Conservation (phyloP, 768 basidiomycete genomes). For the Naganishia randhawae region DNA sequence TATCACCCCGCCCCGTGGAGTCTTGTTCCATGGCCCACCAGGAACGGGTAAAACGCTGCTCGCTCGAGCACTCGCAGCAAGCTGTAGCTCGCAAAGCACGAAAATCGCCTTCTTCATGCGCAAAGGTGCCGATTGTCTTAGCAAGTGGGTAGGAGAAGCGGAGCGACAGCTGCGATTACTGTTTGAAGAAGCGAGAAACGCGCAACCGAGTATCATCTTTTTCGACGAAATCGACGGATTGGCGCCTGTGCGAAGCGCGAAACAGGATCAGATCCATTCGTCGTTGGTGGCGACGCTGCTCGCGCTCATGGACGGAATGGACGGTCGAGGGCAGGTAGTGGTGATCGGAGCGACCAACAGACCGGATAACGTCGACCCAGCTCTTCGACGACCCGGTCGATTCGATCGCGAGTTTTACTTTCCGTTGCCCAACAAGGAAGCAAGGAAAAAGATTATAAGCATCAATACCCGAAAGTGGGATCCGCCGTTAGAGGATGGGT, state of each 20-base stretch:
- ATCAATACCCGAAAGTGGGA: constrained; percentile 90
- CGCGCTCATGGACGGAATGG: constrained; percentile 99
- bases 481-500: constrained; percentile 65
- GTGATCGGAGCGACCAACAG: constrained; percentile 97
- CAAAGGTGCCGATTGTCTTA: constrained; percentile 94
- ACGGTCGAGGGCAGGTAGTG: constrained; percentile 91
- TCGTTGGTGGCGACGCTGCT: constrained; percentile 93
- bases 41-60: constrained; percentile 92
- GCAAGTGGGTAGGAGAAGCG: constrained; percentile 99
- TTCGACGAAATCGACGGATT: constrained; percentile 99
- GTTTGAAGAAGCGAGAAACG: constrained; percentile 89
- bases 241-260: constrained; percentile 94
- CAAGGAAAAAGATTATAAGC: constrained; percentile 77
- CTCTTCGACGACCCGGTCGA: constrained; percentile 83
- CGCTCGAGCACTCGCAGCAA: constrained; percentile 88
- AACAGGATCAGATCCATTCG: constrained; percentile 98
- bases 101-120: constrained; percentile 99
- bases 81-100: constrained; percentile 77
- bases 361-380: constrained; percentile 96
- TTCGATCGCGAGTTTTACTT: constrained; percentile 99
- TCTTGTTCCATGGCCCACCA: constrained; percentile 95
- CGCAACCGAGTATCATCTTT: constrained; percentile 95
- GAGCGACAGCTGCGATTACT: constrained; percentile 89
- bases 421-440: constrained; percentile 76
- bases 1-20: constrained; percentile 91